Conservation (phyloP, 306 rosid species). For the Prunus padus region DNA sequence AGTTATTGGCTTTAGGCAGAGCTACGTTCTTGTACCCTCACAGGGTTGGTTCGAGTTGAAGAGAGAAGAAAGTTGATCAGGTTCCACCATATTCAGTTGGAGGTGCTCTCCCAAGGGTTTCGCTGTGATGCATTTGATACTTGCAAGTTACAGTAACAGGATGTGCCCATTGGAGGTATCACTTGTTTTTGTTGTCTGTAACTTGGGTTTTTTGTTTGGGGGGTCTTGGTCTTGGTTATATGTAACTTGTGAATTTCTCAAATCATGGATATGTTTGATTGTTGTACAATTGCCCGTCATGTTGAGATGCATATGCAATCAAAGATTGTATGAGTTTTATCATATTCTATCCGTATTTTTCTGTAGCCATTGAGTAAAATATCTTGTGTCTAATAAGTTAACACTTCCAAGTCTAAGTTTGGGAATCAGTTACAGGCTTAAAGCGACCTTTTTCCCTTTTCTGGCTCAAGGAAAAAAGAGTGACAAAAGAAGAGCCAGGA, state of each 20-base stretch:
- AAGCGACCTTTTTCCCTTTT: background rate
- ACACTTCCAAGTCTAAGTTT: background rate
- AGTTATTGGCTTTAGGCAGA: background rate
- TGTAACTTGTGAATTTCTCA: background rate
- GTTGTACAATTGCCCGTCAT: background rate
- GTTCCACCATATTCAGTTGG: background rate
- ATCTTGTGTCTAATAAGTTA: background rate
- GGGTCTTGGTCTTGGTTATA: background rate
- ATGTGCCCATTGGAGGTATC: background rate
- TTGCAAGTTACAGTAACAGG: background rate
- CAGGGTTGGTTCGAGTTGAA: background rate
- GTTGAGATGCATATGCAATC: background rate
- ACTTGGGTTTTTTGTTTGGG: background rate
- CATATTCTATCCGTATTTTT: background rate
- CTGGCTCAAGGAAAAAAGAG: background rate
- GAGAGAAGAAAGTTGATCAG: background rate
- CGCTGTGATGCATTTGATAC: background rate
- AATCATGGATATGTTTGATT: background rate
- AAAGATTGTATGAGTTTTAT: background rate
- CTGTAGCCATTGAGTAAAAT: no score
- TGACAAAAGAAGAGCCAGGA: background rate
- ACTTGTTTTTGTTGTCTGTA: constrained; percentile 9
- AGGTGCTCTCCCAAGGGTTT: background rate
- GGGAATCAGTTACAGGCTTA: background rate
- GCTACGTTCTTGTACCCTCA: background rate